These are phyloP conservation scores for Epicoccum nigrum DNA, from an alignment of 2,329 filamentous ascomycete genomes.

Conservation along the genomic window DNA sequence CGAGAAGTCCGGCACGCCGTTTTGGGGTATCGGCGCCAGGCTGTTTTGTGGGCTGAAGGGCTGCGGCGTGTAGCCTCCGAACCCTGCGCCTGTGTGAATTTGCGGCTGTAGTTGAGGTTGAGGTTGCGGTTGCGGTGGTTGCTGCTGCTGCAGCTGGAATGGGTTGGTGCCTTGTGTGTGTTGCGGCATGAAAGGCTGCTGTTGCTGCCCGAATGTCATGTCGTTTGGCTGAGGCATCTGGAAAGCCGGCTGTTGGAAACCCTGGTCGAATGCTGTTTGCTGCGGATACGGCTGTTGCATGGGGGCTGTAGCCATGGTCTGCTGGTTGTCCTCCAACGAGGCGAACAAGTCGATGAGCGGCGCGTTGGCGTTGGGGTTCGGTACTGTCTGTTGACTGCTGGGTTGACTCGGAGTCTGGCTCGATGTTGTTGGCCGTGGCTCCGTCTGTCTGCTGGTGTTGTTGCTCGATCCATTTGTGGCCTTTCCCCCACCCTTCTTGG, in stretches of 20 bases:
- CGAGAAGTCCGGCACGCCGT: conserved; percentile 54
- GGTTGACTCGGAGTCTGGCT: conserved; percentile 34
- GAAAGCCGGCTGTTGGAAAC: conserved; percentile 32
- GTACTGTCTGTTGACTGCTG: conserved; percentile 28
- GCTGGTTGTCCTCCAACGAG: conserved; percentile 43
- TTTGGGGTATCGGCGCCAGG: conserved; percentile 58
- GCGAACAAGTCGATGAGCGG: conserved; percentile 45
- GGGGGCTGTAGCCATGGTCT: conserved; percentile 44
- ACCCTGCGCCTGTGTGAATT: conserved; percentile 78
- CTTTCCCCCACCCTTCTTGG: conserved; percentile 61
- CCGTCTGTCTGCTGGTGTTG: conserved; percentile 45
- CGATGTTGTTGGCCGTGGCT: conserved; percentile 39
- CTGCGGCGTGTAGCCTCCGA: conserved; percentile 78
- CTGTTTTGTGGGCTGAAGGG: conserved; percentile 56
- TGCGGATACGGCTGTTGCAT: conserved; percentile 44
- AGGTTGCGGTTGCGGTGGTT: conserved; percentile 57
- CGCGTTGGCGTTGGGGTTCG: conserved; percentile 27
- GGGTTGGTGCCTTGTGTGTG: conserved; percentile 77
- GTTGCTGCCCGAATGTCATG: conserved; percentile 39
- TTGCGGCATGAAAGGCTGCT: conserved; percentile 61
- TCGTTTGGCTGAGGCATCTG: conserved; percentile 50
- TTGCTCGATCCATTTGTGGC: conserved; percentile 37
- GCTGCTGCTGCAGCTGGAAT: conserved; percentile 75
- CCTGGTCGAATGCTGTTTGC: conserved; percentile 34
- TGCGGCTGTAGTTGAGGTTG: conserved; percentile 60